Evolutionary conservation across 2,329 filamentous ascomycete genomes (phyloP), one percentile per base, ranked within the genome.

Genomic region (Mollisiaceae sp.): DNA sequence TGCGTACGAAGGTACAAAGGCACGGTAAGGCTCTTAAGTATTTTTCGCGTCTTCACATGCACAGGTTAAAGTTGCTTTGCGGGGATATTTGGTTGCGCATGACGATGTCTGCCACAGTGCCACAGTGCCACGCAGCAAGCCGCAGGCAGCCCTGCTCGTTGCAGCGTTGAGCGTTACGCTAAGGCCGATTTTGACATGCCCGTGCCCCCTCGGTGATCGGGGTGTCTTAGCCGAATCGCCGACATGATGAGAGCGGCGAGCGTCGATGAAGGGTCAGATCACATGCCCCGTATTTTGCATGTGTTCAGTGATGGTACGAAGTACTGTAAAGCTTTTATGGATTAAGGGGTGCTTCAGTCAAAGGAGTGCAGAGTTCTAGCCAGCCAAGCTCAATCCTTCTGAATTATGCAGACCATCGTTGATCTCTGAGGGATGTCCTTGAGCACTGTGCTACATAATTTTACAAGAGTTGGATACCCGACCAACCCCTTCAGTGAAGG

Each of bases 211-310:
- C 27, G 27, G 27, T 18, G 11, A 15, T 43, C 45, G 45, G 45
- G 20, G 1, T 24, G 20, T 50, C n/a, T 11, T 8, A 22, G 15
- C 45, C 45, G 45, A 50, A 22, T 50, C 8, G 11, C n/a, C 41
- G 15, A 15, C n/a, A n/a, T 15, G 12, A 18, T 15, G 14, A 18
- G 41, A 43, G 15, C 5, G 41, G 5, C 5, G 41, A 50, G 27
- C 27, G 27, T 32, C 27, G 12, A 9, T 41, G 38, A 41, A 22
- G 45, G 22, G 22, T 50, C n/a, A 50, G 45, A 50, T 50, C n/a
- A 50, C 45, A 50, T 50, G n/a, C 43, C n/a, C 43, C 43, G n/a
- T 12, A 8, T 45, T 20, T 45, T 45, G 43, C 43, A 45, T 45
- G 43, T 45, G 43, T n/a, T n/a, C n/a, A n/a, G n/a, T n/a, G n/a